Evolutionary conservation across 352 stramenopile species (phyloP), one percentile per base, ranked within the genome.

Genomic region (Globisporangium mamillatum): DNA sequence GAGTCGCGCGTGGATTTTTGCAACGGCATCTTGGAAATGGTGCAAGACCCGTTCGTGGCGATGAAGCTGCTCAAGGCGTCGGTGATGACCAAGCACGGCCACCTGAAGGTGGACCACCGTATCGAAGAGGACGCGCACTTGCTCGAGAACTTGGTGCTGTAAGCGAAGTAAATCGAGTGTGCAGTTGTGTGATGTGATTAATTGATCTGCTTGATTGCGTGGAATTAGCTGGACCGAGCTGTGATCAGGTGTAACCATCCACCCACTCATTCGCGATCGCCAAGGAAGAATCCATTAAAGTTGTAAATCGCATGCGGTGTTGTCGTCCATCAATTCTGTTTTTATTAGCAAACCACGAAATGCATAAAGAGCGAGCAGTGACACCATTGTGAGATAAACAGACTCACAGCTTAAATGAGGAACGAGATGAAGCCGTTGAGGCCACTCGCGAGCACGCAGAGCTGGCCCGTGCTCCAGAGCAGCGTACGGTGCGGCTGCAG

Each of bases 51-150:
- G 16, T 88, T 90, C 44, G 75, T 79, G 5, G 77, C 82, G 7
- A 78, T 83, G 68, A 79, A 82, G 67, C 72, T 90, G 20, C 61
- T 88, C 3, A 64, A 88, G 16, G 80, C 71, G 0, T 86, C 78
- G 8, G 59, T 85, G 32, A 80, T 86, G 78, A 87, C 81, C 57
- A 89, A 87, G 58, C 74, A 88, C 60, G 81, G 82, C 22, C 82
- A 89, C 60, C 71, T 81, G 56, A 76, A 80, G 60, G 9, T 88
- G 24, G 74, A 85, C 36, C 75, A 67, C 18, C 60, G 29, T 4
- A 77, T 87, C 48, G 58, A 75, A 50, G 80, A 89, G 50, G 76
- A 86, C 59, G 70, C 61, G 36, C 71, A 86, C 58, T 44, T 72
- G 36, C 63, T 89, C 29, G 62, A 77, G 41, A 82, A 85, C 50